Conservation (phyloP, 2,329 filamentous ascomycete species). For the Diplocarpon rosae region DNA sequence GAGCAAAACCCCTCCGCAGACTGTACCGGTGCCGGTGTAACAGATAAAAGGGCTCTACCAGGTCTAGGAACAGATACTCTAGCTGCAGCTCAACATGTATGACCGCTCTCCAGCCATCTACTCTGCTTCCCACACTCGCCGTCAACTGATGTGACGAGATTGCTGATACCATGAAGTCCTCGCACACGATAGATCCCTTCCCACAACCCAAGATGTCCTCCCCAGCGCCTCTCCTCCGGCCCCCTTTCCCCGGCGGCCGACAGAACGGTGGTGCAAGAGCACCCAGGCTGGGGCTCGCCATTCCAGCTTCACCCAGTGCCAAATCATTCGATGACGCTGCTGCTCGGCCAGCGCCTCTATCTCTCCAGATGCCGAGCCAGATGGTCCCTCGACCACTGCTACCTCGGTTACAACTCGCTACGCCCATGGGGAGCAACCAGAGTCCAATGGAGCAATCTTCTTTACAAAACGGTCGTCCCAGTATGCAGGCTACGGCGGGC, state of each 20-base stretch:
- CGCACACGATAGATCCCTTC: slow-evolving; percentile 11
- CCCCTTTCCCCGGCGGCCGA: slow-evolving; percentile 28
- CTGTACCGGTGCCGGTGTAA: slow-evolving; percentile 15
- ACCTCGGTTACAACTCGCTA: slow-evolving; percentile 75
- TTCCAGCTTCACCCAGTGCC: slow-evolving; percentile 74
- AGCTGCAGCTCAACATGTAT: slow-evolving; percentile 13
- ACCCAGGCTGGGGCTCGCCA: slow-evolving; percentile 63
- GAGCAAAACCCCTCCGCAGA: slow-evolving; percentile 16
- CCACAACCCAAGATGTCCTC: slow-evolving; percentile 26
- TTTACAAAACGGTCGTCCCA: slow-evolving; percentile 27
- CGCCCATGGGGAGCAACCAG: slow-evolving; percentile 72
- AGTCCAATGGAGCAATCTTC: slow-evolving; percentile 55
- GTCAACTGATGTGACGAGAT: slow-evolving; percentile 2
- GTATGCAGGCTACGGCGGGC: slow-evolving; percentile 39
- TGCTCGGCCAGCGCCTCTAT: slow-evolving; percentile 14
- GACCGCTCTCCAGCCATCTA: neutral
- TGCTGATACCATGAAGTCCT: slow-evolving; percentile 19
- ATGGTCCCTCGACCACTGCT: slow-evolving; percentile 41
- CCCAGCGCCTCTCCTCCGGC: slow-evolving; percentile 27
- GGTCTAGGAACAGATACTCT: slow-evolving; percentile 7
- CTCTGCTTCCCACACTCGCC: slow-evolving; percentile 3
- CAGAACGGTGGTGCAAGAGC: slow-evolving; percentile 22
- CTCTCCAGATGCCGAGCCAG: slow-evolving; percentile 25
- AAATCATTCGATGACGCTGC: slow-evolving; percentile 49
- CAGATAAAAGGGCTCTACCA: slow-evolving; percentile 8